phyloP scores from a whole-genome alignment of 441 rosid genomes.

The Erodium moschatum region DNA sequence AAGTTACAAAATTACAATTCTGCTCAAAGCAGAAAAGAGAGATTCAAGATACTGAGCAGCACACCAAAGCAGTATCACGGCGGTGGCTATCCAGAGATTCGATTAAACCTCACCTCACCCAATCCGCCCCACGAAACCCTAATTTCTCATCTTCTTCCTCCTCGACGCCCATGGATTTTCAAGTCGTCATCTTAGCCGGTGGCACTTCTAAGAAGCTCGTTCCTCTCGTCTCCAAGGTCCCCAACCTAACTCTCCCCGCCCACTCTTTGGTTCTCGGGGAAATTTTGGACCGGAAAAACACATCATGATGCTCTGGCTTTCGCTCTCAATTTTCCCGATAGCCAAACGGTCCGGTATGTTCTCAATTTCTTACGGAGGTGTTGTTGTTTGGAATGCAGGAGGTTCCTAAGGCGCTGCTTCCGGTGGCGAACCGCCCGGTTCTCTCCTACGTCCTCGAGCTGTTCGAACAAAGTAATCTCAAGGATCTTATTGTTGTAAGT shows the following conservation, averaged over 20 bases:
- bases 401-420: constrained; percentile 78
- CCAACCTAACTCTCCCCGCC: not conserved
- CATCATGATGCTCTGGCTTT: too few relatives aligned
- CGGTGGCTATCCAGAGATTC: not conserved
- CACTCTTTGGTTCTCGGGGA: not conserved
- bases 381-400: constrained; percentile 42
- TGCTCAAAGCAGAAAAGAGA: not conserved
- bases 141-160: not conserved
- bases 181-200: constrained; percentile 79
- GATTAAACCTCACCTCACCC: too few relatives aligned
- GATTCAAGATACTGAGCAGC: not conserved
- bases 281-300: too few relatives aligned
- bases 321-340: not conserved
- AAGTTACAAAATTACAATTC: too few relatives aligned
- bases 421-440: constrained; percentile 82
- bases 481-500: constrained; percentile 80
- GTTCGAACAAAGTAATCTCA: constrained; percentile 63
- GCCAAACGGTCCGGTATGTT: not conserved
- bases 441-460: constrained; percentile 71
- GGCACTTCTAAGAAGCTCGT: constrained; percentile 61
- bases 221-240: constrained; percentile 78
- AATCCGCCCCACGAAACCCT: not conserved
- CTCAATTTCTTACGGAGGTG: not conserved
- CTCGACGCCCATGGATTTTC: constrained; percentile 56
- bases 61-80: not conserved